Evolutionary conservation across 2,329 filamentous ascomycete genomes (phyloP).

Genomic region (Biscogniauxia mediterranea): DNA sequence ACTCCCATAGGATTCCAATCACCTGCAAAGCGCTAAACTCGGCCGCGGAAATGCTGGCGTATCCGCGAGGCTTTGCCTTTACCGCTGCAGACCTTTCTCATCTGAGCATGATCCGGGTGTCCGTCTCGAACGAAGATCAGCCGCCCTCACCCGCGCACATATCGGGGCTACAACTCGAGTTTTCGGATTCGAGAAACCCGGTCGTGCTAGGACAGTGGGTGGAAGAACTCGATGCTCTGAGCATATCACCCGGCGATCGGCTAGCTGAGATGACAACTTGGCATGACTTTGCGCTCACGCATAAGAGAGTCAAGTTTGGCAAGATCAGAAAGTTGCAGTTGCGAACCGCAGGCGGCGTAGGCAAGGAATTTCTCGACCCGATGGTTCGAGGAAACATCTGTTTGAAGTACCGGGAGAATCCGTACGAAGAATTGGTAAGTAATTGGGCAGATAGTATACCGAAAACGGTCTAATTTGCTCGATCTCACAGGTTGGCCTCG

Average conservation of each 20-base stretch:
- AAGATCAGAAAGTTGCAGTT: constrained; percentile 13
- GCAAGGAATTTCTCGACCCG: constrained; percentile 11
- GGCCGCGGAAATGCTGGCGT: constrained; percentile 1
- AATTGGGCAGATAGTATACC: not conserved
- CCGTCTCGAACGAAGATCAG: constrained; percentile 3
- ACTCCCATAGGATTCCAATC: constrained; percentile 11
- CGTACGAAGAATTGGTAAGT: constrained; percentile 19
- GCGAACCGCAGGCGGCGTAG: constrained; percentile 10
- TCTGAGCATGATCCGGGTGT: constrained; percentile 18
- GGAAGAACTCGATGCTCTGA: constrained; percentile 11
- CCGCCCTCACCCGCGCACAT: constrained; percentile 6
- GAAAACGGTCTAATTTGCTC: constrained; percentile 2
- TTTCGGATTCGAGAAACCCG: constrained; percentile 12
- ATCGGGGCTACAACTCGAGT: constrained; percentile 22
- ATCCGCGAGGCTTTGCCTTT: constrained; percentile 16
- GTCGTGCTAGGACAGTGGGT: constrained; percentile 23
- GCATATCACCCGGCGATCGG: constrained; percentile 14
- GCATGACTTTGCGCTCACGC: constrained; percentile 17
- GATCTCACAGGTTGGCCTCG: constrained; percentile 11
- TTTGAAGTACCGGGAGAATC: constrained; percentile 18
- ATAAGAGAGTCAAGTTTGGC: constrained; percentile 18
- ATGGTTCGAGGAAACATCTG: constrained; percentile 11
- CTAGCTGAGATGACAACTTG: constrained; percentile 17
- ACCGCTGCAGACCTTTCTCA: constrained; percentile 11
- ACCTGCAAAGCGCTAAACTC: constrained; percentile 5